These are phyloP conservation scores for Curvularia eragrostidis DNA, from an alignment of 2,329 filamentous ascomycete species.

Conservation along the genomic window DNA sequence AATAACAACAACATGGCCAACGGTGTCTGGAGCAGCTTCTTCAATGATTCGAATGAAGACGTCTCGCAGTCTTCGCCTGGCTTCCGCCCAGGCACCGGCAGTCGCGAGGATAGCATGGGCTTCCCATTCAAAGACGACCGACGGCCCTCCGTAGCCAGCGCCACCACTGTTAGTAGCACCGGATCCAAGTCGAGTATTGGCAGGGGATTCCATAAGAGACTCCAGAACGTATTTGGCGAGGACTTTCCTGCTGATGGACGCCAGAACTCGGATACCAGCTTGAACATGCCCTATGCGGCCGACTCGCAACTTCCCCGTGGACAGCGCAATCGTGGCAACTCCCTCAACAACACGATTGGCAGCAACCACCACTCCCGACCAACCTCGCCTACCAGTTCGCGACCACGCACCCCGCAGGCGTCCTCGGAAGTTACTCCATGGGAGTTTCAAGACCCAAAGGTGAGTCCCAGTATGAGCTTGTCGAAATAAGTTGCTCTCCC, in stretches of 20 bases:
- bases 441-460: constrained; percentile 85
- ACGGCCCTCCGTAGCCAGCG: constrained; percentile 85
- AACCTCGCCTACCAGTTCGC: constrained; percentile 75
- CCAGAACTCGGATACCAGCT: constrained; percentile 74
- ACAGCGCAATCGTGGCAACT: constrained; percentile 79
- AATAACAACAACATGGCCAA: constrained; percentile 53
- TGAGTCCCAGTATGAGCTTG: constrained; percentile 52
- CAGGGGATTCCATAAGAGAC: constrained; percentile 74
- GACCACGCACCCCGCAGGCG: constrained; percentile 83
- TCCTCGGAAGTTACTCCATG: constrained; percentile 97
- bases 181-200: constrained; percentile 77
- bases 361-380: constrained; percentile 61
- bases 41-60: constrained; percentile 77
- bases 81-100: constrained; percentile 66
- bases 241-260: constrained; percentile 72
- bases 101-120: constrained; percentile 55
- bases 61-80: constrained; percentile 72
- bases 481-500: background rate
- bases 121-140: constrained; percentile 68
- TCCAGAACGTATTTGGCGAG: constrained; percentile 92
- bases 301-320: constrained; percentile 68
- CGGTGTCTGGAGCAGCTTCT: constrained; percentile 65
- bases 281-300: constrained; percentile 58
- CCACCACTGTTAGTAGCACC: constrained; percentile 84
- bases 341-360: constrained; percentile 69